phyloP scores from a whole-genome alignment of 192 early-diverging fungal species.

The Coemansia sp. region DNA sequence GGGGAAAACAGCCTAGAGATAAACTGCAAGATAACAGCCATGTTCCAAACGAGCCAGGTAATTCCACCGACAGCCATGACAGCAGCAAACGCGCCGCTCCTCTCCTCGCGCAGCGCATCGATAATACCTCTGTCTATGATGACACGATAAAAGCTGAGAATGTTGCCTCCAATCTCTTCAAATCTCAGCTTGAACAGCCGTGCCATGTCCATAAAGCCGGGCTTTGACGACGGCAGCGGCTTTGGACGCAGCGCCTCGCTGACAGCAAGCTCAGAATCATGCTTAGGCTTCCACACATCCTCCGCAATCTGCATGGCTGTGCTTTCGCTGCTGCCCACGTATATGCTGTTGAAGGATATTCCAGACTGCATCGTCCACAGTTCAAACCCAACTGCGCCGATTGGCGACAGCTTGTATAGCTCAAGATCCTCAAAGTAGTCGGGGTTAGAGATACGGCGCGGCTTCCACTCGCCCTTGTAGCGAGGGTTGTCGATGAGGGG shows the following conservation, averaged over 20 bases:
- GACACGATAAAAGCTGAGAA: slow-evolving; percentile 20
- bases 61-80: slow-evolving; percentile 30
- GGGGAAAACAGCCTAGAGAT: not conserved
- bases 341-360: slow-evolving; percentile 91
- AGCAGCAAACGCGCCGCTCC: slow-evolving; percentile 29
- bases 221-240: slow-evolving; percentile 20
- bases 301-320: slow-evolving; percentile 71
- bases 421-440: slow-evolving; percentile 77
- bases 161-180: slow-evolving; percentile 32
- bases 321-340: slow-evolving; percentile 70
- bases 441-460: slow-evolving; percentile 84
- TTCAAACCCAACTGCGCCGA: slow-evolving; percentile 85
- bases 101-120: slow-evolving; percentile 31
- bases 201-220: slow-evolving; percentile 10
- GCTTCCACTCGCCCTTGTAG: slow-evolving; percentile 91
- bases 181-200: slow-evolving; percentile 26
- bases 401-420: slow-evolving; percentile 76
- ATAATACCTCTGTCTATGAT: slow-evolving; percentile 18
- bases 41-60: slow-evolving; percentile 46
- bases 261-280: slow-evolving; percentile 62
- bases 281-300: slow-evolving; percentile 78
- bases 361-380: slow-evolving; percentile 91
- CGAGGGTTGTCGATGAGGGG: slow-evolving; percentile 85
- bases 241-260: slow-evolving; percentile 33
- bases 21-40: slow-evolving; percentile 20